Evolutionary conservation across 306 rosid species (phyloP).

Genomic region (Pterocarpus santalinus): DNA sequence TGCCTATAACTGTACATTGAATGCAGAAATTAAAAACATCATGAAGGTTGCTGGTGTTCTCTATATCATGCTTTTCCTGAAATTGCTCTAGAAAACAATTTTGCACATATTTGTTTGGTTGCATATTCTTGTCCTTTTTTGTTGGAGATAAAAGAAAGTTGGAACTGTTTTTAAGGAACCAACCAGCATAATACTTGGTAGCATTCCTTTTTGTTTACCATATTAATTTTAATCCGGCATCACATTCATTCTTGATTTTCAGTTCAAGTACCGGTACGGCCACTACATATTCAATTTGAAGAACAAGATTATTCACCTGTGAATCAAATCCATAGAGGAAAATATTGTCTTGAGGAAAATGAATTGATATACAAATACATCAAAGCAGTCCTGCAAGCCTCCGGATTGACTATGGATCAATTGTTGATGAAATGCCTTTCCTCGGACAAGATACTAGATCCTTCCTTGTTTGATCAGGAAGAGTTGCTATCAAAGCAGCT

Average conservation of each 20-base stretch:
- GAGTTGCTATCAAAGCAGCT: slow-evolving; percentile 65
- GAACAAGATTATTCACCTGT: slow-evolving; percentile 58
- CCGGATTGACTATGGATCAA: slow-evolving; percentile 70
- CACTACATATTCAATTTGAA: slow-evolving; percentile 74
- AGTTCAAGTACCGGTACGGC: slow-evolving; percentile 62
- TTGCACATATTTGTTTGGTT: slow-evolving; percentile 23
- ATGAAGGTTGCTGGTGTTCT: background rate
- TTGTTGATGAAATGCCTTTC: slow-evolving; percentile 68
- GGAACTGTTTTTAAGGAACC: background rate
- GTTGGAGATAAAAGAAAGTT: slow-evolving; percentile 11
- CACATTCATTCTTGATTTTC: slow-evolving; percentile 54
- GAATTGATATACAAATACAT: slow-evolving; percentile 67
- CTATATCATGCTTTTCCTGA: slow-evolving; percentile 11
- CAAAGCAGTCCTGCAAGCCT: slow-evolving; percentile 69
- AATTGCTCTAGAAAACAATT: background rate
- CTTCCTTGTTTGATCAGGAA: slow-evolving; percentile 63
- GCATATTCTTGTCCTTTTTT: slow-evolving; percentile 7
- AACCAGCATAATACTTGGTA: slow-evolving; percentile 13
- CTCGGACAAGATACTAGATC: slow-evolving; percentile 79
- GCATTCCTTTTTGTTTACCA: slow-evolving; percentile 23
- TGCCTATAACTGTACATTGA: slow-evolving; percentile 10
- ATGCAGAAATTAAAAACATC: slow-evolving; percentile 4
- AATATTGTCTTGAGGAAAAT: slow-evolving; percentile 60
- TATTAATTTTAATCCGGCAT: slow-evolving; percentile 31
- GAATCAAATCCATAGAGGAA: slow-evolving; percentile 54